Evolutionary conservation across 1,284 basidiomycete species (phyloP), one percentile per base, ranked within the genome.

Genomic region (Ceratobasidium sp.): DNA sequence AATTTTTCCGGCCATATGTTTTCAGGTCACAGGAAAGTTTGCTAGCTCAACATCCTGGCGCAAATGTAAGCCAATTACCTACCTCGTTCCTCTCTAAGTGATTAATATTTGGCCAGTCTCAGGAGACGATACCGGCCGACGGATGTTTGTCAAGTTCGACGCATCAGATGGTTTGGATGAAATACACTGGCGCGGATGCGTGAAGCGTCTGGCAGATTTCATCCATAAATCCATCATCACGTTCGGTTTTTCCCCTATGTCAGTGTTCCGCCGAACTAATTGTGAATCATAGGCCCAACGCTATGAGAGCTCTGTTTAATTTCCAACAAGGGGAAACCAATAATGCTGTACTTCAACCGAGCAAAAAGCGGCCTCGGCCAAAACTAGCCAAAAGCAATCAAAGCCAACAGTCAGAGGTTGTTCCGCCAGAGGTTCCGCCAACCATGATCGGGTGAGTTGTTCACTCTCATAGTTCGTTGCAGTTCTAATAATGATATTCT

Each of bases 291-390:
- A 75, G 61, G 23, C 13, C 17, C 26, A 38, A 4, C 10, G 50
- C 73, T 9, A 75, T 65, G 61, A 54, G 28, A 48, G 26, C 20
- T 33, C 44, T 66, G 20, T 23, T 66, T 12, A 42, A 64, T 9
- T 42, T 33, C 20, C n/a, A 23, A 44, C 68, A 44, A n/a, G 40
- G 26, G 17, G 9, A 40, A 46, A 2, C 68, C 50, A 26, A 65
- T 38, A 42, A 48, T 42, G 38, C 6, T 17, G 50, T 33, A 33
- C 33, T 15, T 54, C 65, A 40, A n/a, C 46, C 33, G 9, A n/a
- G 12, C 42, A 50, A 46, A 42, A 48, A 48, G 26, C 42, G 9
- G 28, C 44, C 44, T 48, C 52, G 38, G 28, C 38, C 56, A 23
- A 70, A n/a, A 28, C 48, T 28, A 20, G 26, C 59, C 23, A 52